A percentile compares a stretch with the other conserved stretches of the same genome.
Conservation (phyloP, 1,284 basidiomycete species). For the Cerrena zonata region DNA sequence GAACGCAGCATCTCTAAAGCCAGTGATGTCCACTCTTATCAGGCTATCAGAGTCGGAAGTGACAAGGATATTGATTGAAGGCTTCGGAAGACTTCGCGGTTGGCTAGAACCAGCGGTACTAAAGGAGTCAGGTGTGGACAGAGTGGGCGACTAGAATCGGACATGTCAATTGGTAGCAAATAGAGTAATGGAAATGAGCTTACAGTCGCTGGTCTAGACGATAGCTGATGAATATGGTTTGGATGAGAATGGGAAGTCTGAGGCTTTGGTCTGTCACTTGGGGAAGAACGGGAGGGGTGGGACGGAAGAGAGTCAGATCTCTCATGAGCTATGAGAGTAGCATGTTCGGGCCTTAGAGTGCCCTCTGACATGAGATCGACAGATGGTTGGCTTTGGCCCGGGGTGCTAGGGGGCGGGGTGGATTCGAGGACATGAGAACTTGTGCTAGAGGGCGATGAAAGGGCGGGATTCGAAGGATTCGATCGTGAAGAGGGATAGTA, state of each 20-base stretch:
- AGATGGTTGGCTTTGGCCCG: slow-evolving; percentile 42
- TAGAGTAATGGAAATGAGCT: slow-evolving; percentile 8
- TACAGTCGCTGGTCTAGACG: slow-evolving; percentile 34
- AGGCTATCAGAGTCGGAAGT: slow-evolving; percentile 80
- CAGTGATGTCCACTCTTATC: slow-evolving; percentile 72
- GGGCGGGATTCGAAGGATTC: slow-evolving; percentile 44
- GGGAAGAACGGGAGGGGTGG: slow-evolving; percentile 15
- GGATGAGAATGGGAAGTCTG: slow-evolving; percentile 14
- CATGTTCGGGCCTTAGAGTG: slow-evolving; percentile 30
- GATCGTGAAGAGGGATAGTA: slow-evolving; percentile 35
- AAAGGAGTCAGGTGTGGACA: slow-evolving; percentile 29
- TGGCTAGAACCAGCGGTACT: not conserved
- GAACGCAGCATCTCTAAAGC: slow-evolving; percentile 60
- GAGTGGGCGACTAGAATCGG: slow-evolving; percentile 41
- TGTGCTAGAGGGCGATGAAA: slow-evolving; percentile 62
- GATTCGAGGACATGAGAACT: slow-evolving; percentile 55
- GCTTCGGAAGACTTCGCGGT: not conserved
- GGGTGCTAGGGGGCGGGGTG: slow-evolving; percentile 62
- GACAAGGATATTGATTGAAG: slow-evolving; percentile 56
- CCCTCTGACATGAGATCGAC: slow-evolving; percentile 37
- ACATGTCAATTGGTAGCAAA: no score
- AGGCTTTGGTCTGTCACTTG: slow-evolving; percentile 22
- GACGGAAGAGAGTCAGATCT: slow-evolving; percentile 21
- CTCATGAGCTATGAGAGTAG: slow-evolving; percentile 22
- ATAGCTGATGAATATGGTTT: slow-evolving; percentile 20